Conservation (phyloP, 108 stramenopile genomes). For the Fistulifera pelliculosa region DNA sequence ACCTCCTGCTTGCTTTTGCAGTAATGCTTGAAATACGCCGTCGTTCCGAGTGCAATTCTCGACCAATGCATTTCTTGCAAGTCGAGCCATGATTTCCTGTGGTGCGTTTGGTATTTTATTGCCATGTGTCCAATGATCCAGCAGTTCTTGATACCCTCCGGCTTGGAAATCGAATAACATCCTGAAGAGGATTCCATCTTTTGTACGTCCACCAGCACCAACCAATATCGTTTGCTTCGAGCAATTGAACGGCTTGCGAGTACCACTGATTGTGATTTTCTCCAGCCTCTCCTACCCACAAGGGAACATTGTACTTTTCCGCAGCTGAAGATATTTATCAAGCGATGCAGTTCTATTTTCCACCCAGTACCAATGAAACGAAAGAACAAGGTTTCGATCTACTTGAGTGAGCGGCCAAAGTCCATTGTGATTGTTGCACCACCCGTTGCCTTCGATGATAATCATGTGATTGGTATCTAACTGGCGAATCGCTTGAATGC, state of each 20-base stretch:
- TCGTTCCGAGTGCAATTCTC: conserved; percentile 1
- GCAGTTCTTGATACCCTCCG: not conserved
- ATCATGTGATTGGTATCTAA: conserved; percentile 1
- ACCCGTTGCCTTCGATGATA: not conserved
- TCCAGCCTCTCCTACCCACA: not conserved
- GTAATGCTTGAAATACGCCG: not conserved
- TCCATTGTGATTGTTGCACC: conserved; percentile 3
- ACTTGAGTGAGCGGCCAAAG: not conserved
- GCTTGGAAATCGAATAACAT: not conserved
- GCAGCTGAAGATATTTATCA: not conserved
- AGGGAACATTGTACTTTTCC: not conserved
- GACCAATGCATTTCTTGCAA: not conserved
- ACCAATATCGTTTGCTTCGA: not conserved
- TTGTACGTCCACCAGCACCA: conserved; percentile 2
- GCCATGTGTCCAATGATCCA: not conserved
- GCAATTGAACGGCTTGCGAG: not conserved
- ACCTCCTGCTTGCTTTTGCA: not conserved
- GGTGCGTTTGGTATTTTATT: no score
- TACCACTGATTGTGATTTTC: conserved; percentile 2
- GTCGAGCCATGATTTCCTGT: no score
- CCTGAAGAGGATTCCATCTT: not conserved
- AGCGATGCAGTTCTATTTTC: not conserved
- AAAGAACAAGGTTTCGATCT: not conserved
- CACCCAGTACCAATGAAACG: not conserved
- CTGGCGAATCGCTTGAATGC: not conserved